Conservation (phyloP, 2,329 filamentous ascomycete genomes). For the Monascus ruber region DNA sequence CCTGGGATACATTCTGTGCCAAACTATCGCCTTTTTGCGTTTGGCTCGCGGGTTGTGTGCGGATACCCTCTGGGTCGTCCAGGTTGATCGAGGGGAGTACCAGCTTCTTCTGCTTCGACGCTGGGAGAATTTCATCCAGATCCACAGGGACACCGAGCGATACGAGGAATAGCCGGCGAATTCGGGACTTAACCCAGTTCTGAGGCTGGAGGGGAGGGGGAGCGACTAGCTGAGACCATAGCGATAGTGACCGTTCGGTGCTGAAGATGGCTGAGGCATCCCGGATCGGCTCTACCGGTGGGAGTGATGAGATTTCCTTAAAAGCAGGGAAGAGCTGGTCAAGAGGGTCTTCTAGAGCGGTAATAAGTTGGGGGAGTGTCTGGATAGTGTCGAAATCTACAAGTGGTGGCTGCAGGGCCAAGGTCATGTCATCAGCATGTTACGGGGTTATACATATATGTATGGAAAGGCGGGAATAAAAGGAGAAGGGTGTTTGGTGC, state of each 20-base stretch:
- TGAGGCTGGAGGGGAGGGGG: slow-evolving; percentile 89
- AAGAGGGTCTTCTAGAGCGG: slow-evolving; percentile 27
- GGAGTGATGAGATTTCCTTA: slow-evolving; percentile 22
- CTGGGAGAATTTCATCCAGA: slow-evolving; percentile 90
- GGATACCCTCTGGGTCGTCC: slow-evolving; percentile 43
- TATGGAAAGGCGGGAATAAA: background rate
- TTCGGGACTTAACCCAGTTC: slow-evolving; percentile 95
- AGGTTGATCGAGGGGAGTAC: slow-evolving; percentile 69
- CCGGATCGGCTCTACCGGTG: slow-evolving; percentile 28
- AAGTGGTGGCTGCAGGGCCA: slow-evolving; percentile 21
- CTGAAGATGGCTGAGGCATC: slow-evolving; percentile 55
- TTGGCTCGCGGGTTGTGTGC: slow-evolving; percentile 21
- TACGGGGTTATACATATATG: background rate
- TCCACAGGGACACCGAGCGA: slow-evolving; percentile 93
- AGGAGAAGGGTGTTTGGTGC: background rate
- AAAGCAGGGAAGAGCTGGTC: slow-evolving; percentile 35
- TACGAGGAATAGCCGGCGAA: slow-evolving; percentile 86
- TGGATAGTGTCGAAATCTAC: slow-evolving; percentile 46
- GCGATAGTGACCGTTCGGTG: slow-evolving; percentile 73
- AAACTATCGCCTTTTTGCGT: slow-evolving; percentile 17
- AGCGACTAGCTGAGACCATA: slow-evolving; percentile 94
- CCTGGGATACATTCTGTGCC: background rate
- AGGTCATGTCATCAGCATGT: slow-evolving; percentile 2
- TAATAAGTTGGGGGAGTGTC: slow-evolving; percentile 30
- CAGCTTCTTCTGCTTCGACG: slow-evolving; percentile 96